Base-by-base conservation (phyloP, 2,329 filamentous ascomycete species). In the Pseudogymnoascus sp. region DNA sequence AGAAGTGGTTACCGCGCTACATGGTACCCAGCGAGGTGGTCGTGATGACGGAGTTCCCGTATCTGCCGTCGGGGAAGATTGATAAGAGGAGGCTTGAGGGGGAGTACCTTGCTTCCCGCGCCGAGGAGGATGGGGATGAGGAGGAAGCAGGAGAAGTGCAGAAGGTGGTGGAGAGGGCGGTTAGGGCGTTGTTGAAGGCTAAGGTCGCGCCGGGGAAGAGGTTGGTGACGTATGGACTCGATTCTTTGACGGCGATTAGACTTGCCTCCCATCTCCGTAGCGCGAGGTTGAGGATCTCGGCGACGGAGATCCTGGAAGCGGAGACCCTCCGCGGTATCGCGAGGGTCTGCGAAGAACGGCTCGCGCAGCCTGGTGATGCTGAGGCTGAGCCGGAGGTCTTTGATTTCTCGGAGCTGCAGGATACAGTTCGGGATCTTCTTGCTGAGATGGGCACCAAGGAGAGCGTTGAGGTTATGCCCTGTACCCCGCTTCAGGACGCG, bases 21-120 rank as follows among this genome's bases (percentile, higher is more conserved):
- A 96, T 96, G 92, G 75, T 95, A 1, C 92, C 92, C 0, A 81
- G 82, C 3, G 88, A 95, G 63, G 75, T 95, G 22, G 72, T 90
- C 0, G 68, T 88, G 1, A 74, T 88, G 64, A 66, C 78, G 0
- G 76, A 80, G 7, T 86, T 96, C 61, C 91, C 91, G 0, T 84
- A 87, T 59, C 76, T 96, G 18, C 79, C 91, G 2, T 96, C 91
- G 0, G 92, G 92, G 0, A 97, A 97, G 69, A 80, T 92, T 12
- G 88, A 96, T 68, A 85, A 84, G 59, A 87, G 84, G 66, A 74
- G 72, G 11, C 74, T 96, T 6, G 78, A 84, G 65, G 70, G 75
- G 1, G 75, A 82, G 6, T 89, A 87, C 66, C 66, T 70, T n/a
- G 67, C 72, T 32, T 65, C 66, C 6, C 59, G 62, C 30, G 47